Conservation (phyloP, 2,329 filamentous ascomycete species). For the Fusarium newnesense region DNA sequence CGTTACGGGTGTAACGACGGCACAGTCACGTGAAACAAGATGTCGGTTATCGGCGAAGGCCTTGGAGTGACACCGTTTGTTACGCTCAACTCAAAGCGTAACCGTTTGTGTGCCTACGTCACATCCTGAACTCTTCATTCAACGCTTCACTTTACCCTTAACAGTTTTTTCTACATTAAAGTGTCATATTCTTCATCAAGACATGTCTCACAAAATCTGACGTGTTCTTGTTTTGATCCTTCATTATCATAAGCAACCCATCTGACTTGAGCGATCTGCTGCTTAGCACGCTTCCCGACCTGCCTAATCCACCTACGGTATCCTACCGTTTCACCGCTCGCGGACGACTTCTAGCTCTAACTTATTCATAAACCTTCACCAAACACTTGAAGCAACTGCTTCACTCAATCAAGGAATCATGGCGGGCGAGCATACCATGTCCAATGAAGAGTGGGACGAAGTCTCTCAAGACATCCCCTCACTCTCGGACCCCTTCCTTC, state of each 20-base stretch:
- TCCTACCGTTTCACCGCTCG: conserved; percentile 13
- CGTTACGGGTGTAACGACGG: conserved; percentile 8
- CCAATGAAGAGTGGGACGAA: conserved; percentile 69
- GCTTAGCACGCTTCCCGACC: conserved; percentile 24
- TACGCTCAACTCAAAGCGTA: conserved; percentile 11
- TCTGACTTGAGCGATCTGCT: conserved; percentile 17
- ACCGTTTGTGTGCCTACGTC: conserved; percentile 28
- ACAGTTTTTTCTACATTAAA: background rate
- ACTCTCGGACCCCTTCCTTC: conserved; percentile 77
- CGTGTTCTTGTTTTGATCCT: background rate
- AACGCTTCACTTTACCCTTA: background rate
- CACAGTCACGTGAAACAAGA: conserved; percentile 30
- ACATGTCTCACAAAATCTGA: background rate
- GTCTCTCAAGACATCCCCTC: conserved; percentile 66
- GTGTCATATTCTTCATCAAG: background rate
- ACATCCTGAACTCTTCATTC: background rate
- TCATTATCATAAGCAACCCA: background rate
- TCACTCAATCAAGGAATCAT: conserved; percentile 36
- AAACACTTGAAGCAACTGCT: background rate
- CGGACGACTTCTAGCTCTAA: background rate
- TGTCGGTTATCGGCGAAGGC: conserved; percentile 9
- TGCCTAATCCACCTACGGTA: conserved; percentile 35
- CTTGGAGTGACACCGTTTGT: conserved; percentile 23
- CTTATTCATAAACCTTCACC: background rate
- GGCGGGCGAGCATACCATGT: conserved; percentile 49